phyloP scores from a whole-genome alignment of 176 grass and related monocot species.

The Elymus sibiricus region DNA sequence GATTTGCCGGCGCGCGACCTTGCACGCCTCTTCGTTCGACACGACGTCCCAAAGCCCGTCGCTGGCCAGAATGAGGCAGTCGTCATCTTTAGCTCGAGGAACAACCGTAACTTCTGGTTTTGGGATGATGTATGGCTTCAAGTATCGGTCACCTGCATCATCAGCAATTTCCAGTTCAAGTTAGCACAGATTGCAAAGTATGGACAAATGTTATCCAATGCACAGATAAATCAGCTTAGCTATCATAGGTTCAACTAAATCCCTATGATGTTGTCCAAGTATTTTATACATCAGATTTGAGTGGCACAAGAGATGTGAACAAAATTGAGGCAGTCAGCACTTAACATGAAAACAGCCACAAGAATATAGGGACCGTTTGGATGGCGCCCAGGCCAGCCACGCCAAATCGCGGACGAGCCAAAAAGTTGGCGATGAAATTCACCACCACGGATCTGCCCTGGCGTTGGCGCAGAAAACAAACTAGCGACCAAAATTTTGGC shows the following conservation, averaged over 20 bases:
- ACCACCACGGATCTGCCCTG: too few relatives aligned
- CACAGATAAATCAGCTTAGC: constrained; percentile 35
- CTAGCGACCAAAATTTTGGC: too few relatives aligned
- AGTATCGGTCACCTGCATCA: constrained; percentile 75
- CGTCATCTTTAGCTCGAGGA: constrained; percentile 75
- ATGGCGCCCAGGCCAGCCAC: too few relatives aligned
- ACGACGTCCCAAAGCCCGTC: constrained; percentile 87
- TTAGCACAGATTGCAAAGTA: constrained; percentile 15
- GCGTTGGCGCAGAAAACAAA: too few relatives aligned
- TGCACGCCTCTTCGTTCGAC: constrained; percentile 82
- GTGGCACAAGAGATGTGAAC: background rate
- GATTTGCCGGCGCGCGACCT: constrained; percentile 63
- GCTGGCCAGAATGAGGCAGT: constrained; percentile 79
- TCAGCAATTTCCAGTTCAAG: background rate
- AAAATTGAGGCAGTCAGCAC: constrained; percentile 6
- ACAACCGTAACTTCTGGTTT: constrained; percentile 71
- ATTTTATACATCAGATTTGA: constrained; percentile 2
- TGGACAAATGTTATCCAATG: constrained; percentile 34
- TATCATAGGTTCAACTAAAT: constrained; percentile 24
- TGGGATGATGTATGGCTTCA: constrained; percentile 69
- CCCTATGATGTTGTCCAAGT: constrained; percentile 1
- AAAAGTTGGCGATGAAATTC: too few relatives aligned
- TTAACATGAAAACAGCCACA: background rate
- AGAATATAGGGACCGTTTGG: background rate
- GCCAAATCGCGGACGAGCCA: too few relatives aligned